Evolutionary conservation across 495 filamentous ascomycete species (phyloP).

Genomic region (Choiromyces venosus): DNA sequence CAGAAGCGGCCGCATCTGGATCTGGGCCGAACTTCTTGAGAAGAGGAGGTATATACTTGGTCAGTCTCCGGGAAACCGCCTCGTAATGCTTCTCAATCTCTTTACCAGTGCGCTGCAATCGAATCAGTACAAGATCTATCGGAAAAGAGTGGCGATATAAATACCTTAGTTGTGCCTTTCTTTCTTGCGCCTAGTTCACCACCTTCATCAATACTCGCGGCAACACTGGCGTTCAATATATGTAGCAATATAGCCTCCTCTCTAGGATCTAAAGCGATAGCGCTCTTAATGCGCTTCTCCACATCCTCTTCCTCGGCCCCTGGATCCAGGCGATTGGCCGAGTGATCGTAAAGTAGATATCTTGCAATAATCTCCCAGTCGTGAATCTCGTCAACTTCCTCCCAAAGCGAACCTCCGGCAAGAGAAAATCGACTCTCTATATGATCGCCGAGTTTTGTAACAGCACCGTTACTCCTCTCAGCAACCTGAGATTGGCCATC

Average conservation of each 20-base stretch:
- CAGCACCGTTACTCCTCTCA: slow-evolving; percentile 14
- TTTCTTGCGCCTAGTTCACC: slow-evolving; percentile 27
- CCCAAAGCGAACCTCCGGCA: slow-evolving; percentile 76
- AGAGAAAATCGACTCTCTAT: slow-evolving; percentile 73
- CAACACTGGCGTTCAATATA: slow-evolving; percentile 60
- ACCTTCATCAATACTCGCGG: slow-evolving; percentile 34
- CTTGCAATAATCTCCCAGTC: slow-evolving; percentile 85
- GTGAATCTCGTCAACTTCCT: slow-evolving; percentile 67
- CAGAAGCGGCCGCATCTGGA: slow-evolving; percentile 76
- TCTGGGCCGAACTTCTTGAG: slow-evolving; percentile 86
- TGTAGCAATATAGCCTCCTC: slow-evolving; percentile 85
- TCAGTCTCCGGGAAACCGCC: slow-evolving; percentile 50
- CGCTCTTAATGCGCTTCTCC: slow-evolving; percentile 55
- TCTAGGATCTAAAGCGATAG: slow-evolving; percentile 65
- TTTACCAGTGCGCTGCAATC: slow-evolving; percentile 45
- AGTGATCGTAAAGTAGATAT: slow-evolving; percentile 89
- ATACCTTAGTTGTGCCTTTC: slow-evolving; percentile 37
- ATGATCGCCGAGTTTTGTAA: slow-evolving; percentile 53
- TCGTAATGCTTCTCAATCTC: slow-evolving; percentile 51
- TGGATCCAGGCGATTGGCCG: slow-evolving; percentile 46
- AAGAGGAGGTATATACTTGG: slow-evolving; percentile 71
- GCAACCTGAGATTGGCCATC: slow-evolving; percentile 46
- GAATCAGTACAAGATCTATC: neutral
- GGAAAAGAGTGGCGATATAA: slow-evolving; percentile 7
- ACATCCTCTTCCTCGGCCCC: slow-evolving; percentile 49